Base-by-base conservation (phyloP, 169 alveolate species). In the Plasmodium sp. region DNA sequence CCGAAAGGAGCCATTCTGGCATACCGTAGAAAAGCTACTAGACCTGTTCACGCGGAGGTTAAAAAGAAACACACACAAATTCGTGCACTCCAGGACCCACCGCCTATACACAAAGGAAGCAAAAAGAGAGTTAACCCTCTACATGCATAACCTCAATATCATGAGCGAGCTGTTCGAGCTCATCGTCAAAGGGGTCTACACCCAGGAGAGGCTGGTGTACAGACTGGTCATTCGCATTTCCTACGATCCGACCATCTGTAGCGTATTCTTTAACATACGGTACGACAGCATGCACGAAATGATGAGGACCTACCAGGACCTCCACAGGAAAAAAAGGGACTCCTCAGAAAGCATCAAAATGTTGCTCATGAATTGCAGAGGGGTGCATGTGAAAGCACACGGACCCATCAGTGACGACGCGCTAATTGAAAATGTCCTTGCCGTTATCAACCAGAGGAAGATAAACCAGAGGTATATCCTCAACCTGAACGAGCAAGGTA, bases 371-470 rank as follows among this genome's bases (percentile, higher is more conserved):
- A 80, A 62, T 27, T 77, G 82, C 34, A 90, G 54, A 54, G 72
- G 34, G 27, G 48, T 90, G 0, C 2, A 22, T 41, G 72, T 80
- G 14, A 71, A 80, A 43, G 34, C 48, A 2, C 51, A 90, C 51
- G 72, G 58, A 18, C 22, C 18, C 14, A 80, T 90, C 18, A 93
- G 72, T 82, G 94, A 94, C 22, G 96, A 96, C 41, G 84, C 84
- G 43, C 39, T 93, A 6, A 80, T 93, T 54, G 92, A 94, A 71
- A 84, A 95, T 84, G 79, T 93, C 36, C 18, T 96, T 33, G 92
- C 95, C 18, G 16, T 79, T 16, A 43, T 96, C 18, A 41, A n/a
- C 10, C 83, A 67, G 73, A 79, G 48, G 36, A 58, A 51, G 33
- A 56, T 80, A 12, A 16, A 90, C 72, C 82, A 90, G 18, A 80